Conservation (phyloP, 371 early-diverging fungal genomes). For the Apophysomyces variabilis region DNA sequence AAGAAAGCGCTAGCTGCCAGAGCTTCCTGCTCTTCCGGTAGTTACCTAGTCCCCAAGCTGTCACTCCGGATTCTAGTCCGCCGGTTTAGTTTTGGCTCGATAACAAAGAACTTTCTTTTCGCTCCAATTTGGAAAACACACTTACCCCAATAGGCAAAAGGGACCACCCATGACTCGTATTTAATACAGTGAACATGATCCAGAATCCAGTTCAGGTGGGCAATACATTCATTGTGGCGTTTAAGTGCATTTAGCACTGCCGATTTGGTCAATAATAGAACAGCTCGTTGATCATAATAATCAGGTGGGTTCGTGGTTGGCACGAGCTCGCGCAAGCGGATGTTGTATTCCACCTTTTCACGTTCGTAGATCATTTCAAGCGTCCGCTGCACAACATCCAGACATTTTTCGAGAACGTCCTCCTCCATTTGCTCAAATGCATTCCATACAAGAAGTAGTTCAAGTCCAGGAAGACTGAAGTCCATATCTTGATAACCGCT, state of each 20-base stretch:
- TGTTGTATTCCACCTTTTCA: conserved; percentile 51
- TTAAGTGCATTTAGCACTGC: conserved; percentile 48
- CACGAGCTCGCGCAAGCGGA: conserved; percentile 46
- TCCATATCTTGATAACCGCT: conserved; percentile 64
- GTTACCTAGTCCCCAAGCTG: conserved; percentile 56
- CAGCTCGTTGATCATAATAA: conserved; percentile 52
- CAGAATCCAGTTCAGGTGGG: conserved; percentile 63
- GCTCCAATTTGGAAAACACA: neutral
- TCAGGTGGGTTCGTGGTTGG: conserved; percentile 48
- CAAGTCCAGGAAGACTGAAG: conserved; percentile 58
- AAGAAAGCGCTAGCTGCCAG: conserved; percentile 60
- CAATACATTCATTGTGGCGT: conserved; percentile 44
- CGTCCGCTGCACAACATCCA: conserved; percentile 46
- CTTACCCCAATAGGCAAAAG: conserved; percentile 71
- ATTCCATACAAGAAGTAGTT: conserved; percentile 63
- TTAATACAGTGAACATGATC: conserved; percentile 54
- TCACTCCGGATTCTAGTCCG: conserved; percentile 62
- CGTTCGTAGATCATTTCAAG: conserved; percentile 52
- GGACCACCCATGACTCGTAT: conserved; percentile 63
- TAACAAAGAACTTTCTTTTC: neutral
- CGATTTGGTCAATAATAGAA: conserved; percentile 45
- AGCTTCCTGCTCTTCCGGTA: conserved; percentile 48
- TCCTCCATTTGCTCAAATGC: conserved; percentile 60
- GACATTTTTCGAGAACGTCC: conserved; percentile 42
- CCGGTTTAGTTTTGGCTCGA: neutral